These are phyloP conservation scores for Trichoderma polysporum DNA, from an alignment of 2,329 filamentous ascomycete genomes.

Conservation along the genomic window DNA sequence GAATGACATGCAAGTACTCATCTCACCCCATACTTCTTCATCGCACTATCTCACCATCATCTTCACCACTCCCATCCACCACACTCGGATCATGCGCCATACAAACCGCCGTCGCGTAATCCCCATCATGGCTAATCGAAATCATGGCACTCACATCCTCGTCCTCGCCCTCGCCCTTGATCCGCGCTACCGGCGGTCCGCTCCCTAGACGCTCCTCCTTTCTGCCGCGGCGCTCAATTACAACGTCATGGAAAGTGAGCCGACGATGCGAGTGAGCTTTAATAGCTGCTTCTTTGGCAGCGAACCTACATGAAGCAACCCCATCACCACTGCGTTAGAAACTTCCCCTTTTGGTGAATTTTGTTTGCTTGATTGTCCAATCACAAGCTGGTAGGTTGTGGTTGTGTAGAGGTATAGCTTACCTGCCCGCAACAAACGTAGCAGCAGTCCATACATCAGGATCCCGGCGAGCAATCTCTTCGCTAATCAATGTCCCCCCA, in stretches of 20 bases:
- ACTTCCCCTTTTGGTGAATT: neutral
- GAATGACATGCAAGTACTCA: too few relatives aligned
- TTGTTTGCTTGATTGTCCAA: neutral
- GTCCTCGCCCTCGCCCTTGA: conserved; percentile 34
- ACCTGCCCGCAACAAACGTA: conserved; percentile 40
- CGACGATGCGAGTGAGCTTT: conserved; percentile 65
- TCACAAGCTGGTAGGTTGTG: neutral
- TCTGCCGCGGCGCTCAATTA: conserved; percentile 39
- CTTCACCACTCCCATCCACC: neutral
- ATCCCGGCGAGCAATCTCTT: conserved; percentile 19
- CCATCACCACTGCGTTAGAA: neutral
- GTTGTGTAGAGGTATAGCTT: neutral
- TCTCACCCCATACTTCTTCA: neutral
- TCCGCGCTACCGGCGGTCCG: conserved; percentile 47
- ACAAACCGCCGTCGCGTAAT: conserved; percentile 73
- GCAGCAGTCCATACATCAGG: conserved; percentile 37
- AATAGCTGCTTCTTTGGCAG: conserved; percentile 72
- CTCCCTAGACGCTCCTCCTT: conserved; percentile 33
- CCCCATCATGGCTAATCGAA: conserved; percentile 84
- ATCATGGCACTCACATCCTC: conserved; percentile 60
- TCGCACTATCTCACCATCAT: neutral
- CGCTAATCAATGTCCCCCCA: neutral
- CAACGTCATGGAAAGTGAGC: conserved; percentile 63
- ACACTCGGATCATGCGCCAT: conserved; percentile 43
- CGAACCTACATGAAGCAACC: conserved; percentile 49